phyloP scores from a whole-genome alignment of 176 grass and related monocot species.

The Thinopyrum elongatum region DNA sequence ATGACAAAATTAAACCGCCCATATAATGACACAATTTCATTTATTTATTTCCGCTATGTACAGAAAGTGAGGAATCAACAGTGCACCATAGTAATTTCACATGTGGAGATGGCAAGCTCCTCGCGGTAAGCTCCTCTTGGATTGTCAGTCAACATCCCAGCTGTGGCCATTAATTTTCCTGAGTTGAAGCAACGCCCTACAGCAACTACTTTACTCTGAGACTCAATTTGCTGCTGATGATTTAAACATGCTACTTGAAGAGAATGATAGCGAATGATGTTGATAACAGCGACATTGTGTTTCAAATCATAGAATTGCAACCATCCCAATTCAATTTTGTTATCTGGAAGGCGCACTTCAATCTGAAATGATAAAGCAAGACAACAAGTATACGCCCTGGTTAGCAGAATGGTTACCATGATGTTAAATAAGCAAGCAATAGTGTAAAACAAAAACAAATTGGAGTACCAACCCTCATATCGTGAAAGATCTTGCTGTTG shows the following conservation, averaged over 20 bases:
- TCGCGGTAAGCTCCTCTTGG: background rate
- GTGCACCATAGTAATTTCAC: background rate
- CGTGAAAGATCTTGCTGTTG: background rate
- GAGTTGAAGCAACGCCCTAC: background rate
- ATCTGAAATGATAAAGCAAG: background rate
- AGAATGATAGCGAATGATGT: background rate
- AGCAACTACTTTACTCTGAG: background rate
- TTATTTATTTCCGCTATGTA: background rate
- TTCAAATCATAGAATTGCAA: background rate
- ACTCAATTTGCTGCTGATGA: background rate
- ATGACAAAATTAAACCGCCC: background rate
- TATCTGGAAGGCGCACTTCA: slow-evolving; percentile 4
- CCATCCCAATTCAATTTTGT: background rate
- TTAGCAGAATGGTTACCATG: background rate
- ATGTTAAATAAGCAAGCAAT: background rate
- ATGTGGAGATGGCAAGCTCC: background rate
- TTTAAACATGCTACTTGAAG: background rate
- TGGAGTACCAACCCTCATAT: background rate
- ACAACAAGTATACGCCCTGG: background rate
- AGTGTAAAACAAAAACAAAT: background rate
- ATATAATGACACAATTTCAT: background rate
- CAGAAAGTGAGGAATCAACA: background rate
- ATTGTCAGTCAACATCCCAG: background rate
- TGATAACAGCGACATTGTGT: background rate
- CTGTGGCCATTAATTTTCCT: background rate